Evolutionary conservation across 2,329 filamentous ascomycete genomes (phyloP), one percentile per base, ranked within the genome.

Genomic region (Ambrosiella xylebori): DNA sequence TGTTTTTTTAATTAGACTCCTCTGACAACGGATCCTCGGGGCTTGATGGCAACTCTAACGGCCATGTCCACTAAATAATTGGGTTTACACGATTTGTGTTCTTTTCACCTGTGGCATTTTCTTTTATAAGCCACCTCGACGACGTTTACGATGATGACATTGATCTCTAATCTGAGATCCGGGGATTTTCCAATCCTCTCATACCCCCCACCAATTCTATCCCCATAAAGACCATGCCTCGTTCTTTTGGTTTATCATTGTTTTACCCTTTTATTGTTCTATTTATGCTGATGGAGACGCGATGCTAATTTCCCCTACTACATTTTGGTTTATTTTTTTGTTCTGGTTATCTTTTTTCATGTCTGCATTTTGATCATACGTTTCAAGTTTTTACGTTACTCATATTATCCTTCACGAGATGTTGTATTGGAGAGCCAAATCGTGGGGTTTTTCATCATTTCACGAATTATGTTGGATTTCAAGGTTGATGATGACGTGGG

Each of bases 71-170:
- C 27, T 27, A 27, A 27, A 27, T 27, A 27, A 27, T 27, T 5
- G 27, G 27, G 27, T 27, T 27, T 27, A 27, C 27, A 27, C 3
- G 27, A 3, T 4, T 27, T 27, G 27, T 27, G 27, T 27, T 27
- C 27, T 27, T 27, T 27, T 27, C 27, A 27, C 27, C 27, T 27
- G 27, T 27, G 27, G 27, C 27, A 5, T 4, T 27, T 27, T 27
- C 27, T 37, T 35, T 58, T 44, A 56, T 56, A n/a, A 36, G 11
- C 13, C n/a, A 17, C 27, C 17, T 49, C 54, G 40, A 47, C 35
- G 51, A 61, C 49, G 53, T 53, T 54, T 58, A 58, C 47, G 59
- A 61, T 61, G 59, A 56, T 50, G 52, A 59, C 55, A 40, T 57
- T 45, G 54, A 56, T 56, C 36, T 38, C 38, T 39, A 47, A 39